A percentile compares a stretch with the other conserved stretches of the same genome.
Conservation (phyloP, 495 filamentous ascomycete genomes). For the Lindgomyces ingoldianus region DNA sequence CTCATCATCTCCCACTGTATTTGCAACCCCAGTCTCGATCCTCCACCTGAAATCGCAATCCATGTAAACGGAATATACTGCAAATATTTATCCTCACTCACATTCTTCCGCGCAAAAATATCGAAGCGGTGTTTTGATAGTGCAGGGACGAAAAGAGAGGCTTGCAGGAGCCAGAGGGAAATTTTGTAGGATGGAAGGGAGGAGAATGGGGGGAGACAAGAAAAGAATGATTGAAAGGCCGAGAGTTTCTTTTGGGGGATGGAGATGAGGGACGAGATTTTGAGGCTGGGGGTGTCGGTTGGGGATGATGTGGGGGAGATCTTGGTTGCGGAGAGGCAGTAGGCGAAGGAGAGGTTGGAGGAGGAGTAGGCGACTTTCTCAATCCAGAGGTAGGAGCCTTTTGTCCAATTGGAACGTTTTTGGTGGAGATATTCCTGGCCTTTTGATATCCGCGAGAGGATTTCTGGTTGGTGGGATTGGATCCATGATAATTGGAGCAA, state of each 20-base stretch:
- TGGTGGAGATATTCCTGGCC: neutral
- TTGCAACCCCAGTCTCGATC: neutral
- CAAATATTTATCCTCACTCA: constrained; percentile 47
- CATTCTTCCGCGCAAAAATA: constrained; percentile 39
- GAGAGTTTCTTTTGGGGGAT: neutral
- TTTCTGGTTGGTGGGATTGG: neutral
- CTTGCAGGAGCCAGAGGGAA: constrained; percentile 2
- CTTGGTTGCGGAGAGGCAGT: constrained; percentile 43
- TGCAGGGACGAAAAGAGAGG: neutral
- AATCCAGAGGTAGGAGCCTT: constrained; percentile 42
- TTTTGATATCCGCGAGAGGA: neutral
- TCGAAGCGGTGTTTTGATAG: neutral
- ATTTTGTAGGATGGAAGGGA: neutral
- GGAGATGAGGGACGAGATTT: neutral
- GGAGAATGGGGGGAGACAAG: neutral
- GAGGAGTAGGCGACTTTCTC: constrained; percentile 49
- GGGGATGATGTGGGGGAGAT: neutral
- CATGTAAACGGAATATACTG: constrained; percentile 47
- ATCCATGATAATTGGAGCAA: neutral
- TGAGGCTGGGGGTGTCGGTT: neutral
- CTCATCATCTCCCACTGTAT: constrained; percentile 49
- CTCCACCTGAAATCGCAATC: constrained; percentile 36
- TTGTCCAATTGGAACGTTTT: neutral
- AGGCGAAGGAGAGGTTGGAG: constrained; percentile 39
- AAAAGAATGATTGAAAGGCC: neutral